A percentile compares a stretch with the other conserved stretches of the same genome.
Evolutionary conservation across 2,329 filamentous ascomycete genomes (phyloP).

Genomic region (Coleophoma eucalyptorum): DNA sequence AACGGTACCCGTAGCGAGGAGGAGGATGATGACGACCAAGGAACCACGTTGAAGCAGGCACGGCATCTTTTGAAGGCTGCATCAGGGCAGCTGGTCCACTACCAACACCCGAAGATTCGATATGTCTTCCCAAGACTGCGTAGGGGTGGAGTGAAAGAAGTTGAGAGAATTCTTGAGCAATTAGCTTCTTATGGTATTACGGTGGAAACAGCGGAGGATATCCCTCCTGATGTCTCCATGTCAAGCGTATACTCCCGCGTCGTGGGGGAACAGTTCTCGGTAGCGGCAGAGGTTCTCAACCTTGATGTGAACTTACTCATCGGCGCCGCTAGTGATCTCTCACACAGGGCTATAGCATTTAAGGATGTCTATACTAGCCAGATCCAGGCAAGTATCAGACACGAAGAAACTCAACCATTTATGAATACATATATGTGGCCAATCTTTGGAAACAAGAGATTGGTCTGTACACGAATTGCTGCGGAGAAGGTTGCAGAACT

Average conservation of each 20-base stretch:
- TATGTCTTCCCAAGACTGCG: conserved; percentile 58
- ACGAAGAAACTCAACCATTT: conserved; percentile 56
- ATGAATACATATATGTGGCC: conserved; percentile 60
- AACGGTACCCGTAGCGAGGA: conserved; percentile 32
- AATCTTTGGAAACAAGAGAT: conserved; percentile 43
- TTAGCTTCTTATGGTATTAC: conserved; percentile 44
- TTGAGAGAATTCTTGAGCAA: conserved; percentile 51
- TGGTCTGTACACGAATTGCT: conserved; percentile 61
- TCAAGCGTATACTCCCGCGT: conserved; percentile 25
- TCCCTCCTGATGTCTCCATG: conserved; percentile 12
- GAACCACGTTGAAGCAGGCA: conserved; percentile 56
- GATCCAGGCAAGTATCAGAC: conserved; percentile 49
- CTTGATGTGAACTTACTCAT: conserved; percentile 64
- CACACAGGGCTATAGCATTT: conserved; percentile 19
- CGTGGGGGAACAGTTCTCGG: conserved; percentile 31
- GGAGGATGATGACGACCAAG: conserved; percentile 36
- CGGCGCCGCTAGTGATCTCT: conserved; percentile 63
- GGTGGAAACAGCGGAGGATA: conserved; percentile 23
- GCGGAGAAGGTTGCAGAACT: conserved; percentile 61
- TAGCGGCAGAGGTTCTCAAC: conserved; percentile 42
- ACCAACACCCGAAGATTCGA: conserved; percentile 53
- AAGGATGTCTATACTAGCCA: conserved; percentile 26
- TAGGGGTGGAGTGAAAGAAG: conserved; percentile 43
- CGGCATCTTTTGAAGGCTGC: conserved; percentile 55
- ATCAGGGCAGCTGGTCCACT: conserved; percentile 50